Conservation (phyloP, 495 filamentous ascomycete genomes). For the Penicillium canescens region DNA sequence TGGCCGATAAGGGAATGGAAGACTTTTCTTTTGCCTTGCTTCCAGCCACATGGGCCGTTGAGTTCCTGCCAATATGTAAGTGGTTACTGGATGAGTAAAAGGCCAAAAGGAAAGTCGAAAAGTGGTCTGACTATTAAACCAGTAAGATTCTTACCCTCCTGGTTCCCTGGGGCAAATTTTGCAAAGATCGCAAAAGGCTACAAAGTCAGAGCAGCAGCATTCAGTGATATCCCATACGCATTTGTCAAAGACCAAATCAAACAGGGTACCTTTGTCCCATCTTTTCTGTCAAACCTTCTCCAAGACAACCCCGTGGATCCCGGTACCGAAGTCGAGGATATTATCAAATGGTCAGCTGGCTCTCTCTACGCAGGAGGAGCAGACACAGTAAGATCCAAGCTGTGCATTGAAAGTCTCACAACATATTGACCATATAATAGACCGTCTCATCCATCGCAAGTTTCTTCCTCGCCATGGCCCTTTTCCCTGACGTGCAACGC, state of each 20-base stretch:
- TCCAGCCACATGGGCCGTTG: constrained; percentile 45
- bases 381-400: constrained; percentile 41
- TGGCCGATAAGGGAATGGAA: constrained; percentile 36
- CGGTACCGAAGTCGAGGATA: constrained; percentile 26
- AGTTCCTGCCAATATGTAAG: constrained; percentile 35
- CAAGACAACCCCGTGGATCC: constrained; percentile 18
- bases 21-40: constrained; percentile 36
- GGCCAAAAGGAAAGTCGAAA: too few relatives aligned
- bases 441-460: constrained; percentile 30
- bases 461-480: constrained; percentile 47
- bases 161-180: constrained; percentile 51
- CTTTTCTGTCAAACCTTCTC: constrained; percentile 39
- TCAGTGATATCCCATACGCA: constrained; percentile 35
- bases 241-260: constrained; percentile 49
- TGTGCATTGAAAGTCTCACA: not conserved
- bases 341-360: constrained; percentile 49
- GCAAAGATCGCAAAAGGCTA: constrained; percentile 34
- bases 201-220: constrained; percentile 17
- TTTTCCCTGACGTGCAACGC: constrained; percentile 46
- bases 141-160: constrained; percentile 44
- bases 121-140: not conserved
- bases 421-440: constrained; percentile 6
- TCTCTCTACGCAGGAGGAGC: constrained; percentile 58
- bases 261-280: constrained; percentile 25
- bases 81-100: too few relatives aligned